Conservation (phyloP, 257 asterid genomes). For the Misopates orontium region DNA sequence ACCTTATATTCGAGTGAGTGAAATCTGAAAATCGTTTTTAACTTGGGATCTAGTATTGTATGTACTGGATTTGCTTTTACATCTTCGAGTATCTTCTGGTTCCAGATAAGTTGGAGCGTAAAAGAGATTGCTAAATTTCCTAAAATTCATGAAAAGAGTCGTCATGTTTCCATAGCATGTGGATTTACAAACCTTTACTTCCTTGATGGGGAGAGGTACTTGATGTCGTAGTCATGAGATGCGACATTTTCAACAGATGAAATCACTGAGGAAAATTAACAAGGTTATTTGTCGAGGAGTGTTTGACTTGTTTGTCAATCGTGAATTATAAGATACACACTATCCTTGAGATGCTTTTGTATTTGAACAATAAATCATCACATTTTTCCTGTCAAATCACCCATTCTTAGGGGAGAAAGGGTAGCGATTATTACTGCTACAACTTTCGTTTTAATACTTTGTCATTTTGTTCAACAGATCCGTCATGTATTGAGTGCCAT, state of each 20-base stretch:
- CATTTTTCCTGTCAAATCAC: background rate
- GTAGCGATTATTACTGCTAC: background rate
- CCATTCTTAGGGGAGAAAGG: background rate
- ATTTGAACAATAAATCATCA: background rate
- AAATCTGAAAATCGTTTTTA: background rate
- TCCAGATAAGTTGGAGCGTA: background rate
- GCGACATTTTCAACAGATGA: conserved; percentile 1
- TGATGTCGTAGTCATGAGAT: background rate
- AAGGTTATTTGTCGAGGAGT: background rate
- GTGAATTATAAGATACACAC: background rate
- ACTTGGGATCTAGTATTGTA: background rate
- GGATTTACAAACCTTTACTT: background rate
- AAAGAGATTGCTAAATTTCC: background rate
- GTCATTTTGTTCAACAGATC: conserved; percentile 33
- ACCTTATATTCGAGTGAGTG: background rate
- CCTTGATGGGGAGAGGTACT: background rate
- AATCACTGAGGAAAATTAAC: background rate
- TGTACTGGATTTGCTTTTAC: background rate
- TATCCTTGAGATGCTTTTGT: background rate
- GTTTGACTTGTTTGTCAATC: background rate
- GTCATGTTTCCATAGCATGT: background rate
- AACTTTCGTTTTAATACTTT: background rate
- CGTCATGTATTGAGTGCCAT: conserved; percentile 49
- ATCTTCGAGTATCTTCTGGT: background rate
- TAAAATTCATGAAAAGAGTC: background rate